phyloP scores from a whole-genome alignment of 371 early-diverging fungal species.

The Umbelopsis sp. region DNA sequence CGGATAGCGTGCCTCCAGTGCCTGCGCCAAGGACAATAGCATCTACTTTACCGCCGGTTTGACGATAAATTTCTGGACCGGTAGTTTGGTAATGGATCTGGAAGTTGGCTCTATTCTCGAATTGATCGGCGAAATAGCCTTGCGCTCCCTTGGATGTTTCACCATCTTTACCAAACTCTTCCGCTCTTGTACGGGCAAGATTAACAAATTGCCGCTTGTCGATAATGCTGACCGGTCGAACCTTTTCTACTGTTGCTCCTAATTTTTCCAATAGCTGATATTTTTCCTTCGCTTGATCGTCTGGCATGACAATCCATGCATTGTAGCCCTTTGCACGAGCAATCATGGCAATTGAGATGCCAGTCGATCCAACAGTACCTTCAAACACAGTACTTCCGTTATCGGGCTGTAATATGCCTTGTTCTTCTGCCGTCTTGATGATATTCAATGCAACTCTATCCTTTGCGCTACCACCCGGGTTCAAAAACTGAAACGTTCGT shows the following conservation, averaged over 20 bases:
- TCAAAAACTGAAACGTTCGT: slow-evolving; percentile 70
- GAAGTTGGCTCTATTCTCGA: slow-evolving; percentile 89
- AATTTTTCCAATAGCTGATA: slow-evolving; percentile 79
- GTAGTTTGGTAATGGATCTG: slow-evolving; percentile 82
- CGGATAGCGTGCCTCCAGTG: slow-evolving; percentile 95
- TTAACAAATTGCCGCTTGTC: slow-evolving; percentile 93
- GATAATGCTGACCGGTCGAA: slow-evolving; percentile 91
- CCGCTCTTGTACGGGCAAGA: slow-evolving; percentile 78
- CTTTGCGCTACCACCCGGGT: slow-evolving; percentile 93
- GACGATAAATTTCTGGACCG: slow-evolving; percentile 87
- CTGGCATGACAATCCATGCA: slow-evolving; percentile 96
- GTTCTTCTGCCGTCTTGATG: slow-evolving; percentile 77
- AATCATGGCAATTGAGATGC: slow-evolving; percentile 85
- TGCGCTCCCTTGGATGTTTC: slow-evolving; percentile 30
- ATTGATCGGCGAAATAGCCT: slow-evolving; percentile 91
- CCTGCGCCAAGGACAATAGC: slow-evolving; percentile 90
- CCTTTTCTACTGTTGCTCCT: slow-evolving; percentile 91
- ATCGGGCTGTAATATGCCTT: slow-evolving; percentile 65
- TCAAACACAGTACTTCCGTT: slow-evolving; percentile 85
- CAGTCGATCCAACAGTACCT: slow-evolving; percentile 91
- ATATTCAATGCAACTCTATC: slow-evolving; percentile 92
- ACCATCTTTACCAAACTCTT: slow-evolving; percentile 54
- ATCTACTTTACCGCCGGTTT: slow-evolving; percentile 73
- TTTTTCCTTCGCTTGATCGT: slow-evolving; percentile 92
- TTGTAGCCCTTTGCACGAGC: slow-evolving; percentile 86